Conservation (phyloP, 805 yeast species). For the Teunomyces lycoperdinae region DNA sequence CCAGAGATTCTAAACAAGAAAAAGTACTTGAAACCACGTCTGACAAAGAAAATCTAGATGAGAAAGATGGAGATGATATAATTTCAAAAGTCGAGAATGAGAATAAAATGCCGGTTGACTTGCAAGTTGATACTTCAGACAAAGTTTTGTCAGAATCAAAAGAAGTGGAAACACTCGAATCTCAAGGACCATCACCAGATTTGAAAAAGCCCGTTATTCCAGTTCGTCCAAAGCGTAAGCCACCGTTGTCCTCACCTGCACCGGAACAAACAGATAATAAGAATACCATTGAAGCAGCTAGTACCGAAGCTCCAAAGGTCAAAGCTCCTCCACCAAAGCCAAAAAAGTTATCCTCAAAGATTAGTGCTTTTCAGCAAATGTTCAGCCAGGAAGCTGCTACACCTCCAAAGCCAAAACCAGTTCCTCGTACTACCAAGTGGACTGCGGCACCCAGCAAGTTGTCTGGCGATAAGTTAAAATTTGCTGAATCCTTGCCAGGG, state of each 20-base stretch:
- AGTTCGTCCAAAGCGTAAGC: slow-evolving; percentile 11
- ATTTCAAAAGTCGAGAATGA: background rate
- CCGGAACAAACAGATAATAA: background rate
- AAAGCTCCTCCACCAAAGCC: slow-evolving; percentile 64
- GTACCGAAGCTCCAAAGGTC: slow-evolving; percentile 7
- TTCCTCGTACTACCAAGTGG: slow-evolving; percentile 2
- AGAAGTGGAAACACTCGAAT: background rate
- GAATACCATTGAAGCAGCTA: background rate
- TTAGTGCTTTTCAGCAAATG: slow-evolving; percentile 81
- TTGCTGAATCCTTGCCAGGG: slow-evolving; percentile 60
- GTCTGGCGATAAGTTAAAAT: slow-evolving; percentile 40
- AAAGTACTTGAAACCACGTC: too few relatives aligned
- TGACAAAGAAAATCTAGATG: background rate
- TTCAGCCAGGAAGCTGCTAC: slow-evolving; percentile 37
- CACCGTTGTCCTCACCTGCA: background rate
- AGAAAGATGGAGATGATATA: background rate
- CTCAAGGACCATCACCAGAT: background rate
- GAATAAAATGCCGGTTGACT: background rate
- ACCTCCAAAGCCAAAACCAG: slow-evolving; percentile 1
- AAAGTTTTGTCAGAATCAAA: background rate
- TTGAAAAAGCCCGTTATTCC: slow-evolving; percentile 9
- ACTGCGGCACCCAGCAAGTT: slow-evolving; percentile 15
- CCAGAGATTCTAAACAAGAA: too few relatives aligned
- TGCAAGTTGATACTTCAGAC: background rate
- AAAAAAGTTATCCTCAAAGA: slow-evolving; percentile 72